Base-by-base conservation (phyloP, 768 basidiomycete genomes). In the Filobasidium floriforme region DNA sequence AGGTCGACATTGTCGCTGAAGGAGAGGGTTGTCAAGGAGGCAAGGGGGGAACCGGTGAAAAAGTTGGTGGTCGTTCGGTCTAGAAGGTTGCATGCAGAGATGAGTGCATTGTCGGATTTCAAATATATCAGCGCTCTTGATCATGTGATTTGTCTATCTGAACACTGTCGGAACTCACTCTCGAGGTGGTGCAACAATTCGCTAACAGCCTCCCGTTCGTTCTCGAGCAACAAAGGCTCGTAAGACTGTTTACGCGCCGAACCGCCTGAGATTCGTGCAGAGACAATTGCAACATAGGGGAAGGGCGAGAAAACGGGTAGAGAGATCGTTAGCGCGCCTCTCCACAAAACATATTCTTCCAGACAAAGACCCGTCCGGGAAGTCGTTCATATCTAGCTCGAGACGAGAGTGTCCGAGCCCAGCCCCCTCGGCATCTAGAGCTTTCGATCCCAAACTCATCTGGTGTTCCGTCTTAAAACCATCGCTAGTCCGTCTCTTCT, bases 1-100 rank as follows among this genome's bases (percentile, higher is more conserved):
- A 99, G 84, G 81, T 98, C 96, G 71, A 99, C 94, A 81, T 99
- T 99, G 81, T 98, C 96, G 24, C 90, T 92, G 82, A 97, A 99
- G 26, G 92, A 94, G 69, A 99, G 88, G 60, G 92, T 98, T 14
- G 94, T 97, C 65, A 99, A 82, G 44, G 96, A 92, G 61, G 88
- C 84, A 66, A 99, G 87, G 22, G 96, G 94, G 19, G 87, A 86
- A 63, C 94, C 96, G 61, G 85, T 83, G 82, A 98, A 99, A 85
- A 99, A 99, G 82, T 99, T 97, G 80, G 96, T 98, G 9, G 91
- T 92, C 1, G 89, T 88, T 72, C 96, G 90, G 84, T 99, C 94
- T 94, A 77, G n/a, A n/a, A n/a, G n/a, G n/a, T n/a, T n/a, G n/a
- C n/a, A n/a, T n/a, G n/a, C n/a, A n/a, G n/a, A n/a, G n/a, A n/a